phyloP scores from a whole-genome alignment of 176 grass and related monocot genomes.

The Aegilops speltoides region DNA sequence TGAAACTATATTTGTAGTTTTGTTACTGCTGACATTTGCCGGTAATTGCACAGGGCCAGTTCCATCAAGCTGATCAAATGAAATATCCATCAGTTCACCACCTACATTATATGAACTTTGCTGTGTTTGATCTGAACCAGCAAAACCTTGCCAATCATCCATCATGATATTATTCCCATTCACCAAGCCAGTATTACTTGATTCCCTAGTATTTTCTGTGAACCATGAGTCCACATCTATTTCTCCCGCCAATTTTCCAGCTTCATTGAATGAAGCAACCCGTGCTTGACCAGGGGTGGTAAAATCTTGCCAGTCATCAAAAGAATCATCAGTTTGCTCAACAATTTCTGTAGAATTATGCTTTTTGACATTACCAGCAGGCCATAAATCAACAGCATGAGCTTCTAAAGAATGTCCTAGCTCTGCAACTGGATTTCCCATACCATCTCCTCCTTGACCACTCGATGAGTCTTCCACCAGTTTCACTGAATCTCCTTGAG shows the following conservation, averaged over 20 bases:
- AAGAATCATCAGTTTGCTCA: constrained; percentile 44
- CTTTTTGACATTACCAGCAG: constrained; percentile 29
- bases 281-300: constrained; percentile 40
- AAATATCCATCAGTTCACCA: constrained; percentile 26
- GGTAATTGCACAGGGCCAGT: constrained; percentile 19
- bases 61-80: constrained; percentile 34
- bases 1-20: constrained; percentile 25
- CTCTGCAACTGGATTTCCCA: constrained; percentile 28
- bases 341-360: constrained; percentile 19
- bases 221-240: constrained; percentile 46
- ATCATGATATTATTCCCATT: constrained; percentile 32
- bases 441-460: neutral
- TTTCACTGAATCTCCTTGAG: constrained; percentile 41
- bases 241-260: constrained; percentile 33
- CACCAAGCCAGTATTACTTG: constrained; percentile 17
- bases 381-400: constrained; percentile 47
- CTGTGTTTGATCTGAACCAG: constrained; percentile 44
- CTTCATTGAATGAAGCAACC: constrained; percentile 13
- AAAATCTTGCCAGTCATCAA: constrained; percentile 74
- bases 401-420: constrained; percentile 41
- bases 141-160: constrained; percentile 54
- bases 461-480: neutral
- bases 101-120: constrained; percentile 28
- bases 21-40: constrained; percentile 24
- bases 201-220: constrained; percentile 27